phyloP scores from a whole-genome alignment of 176 grass and related monocot species.

The Cenchrus fungigraminus region DNA sequence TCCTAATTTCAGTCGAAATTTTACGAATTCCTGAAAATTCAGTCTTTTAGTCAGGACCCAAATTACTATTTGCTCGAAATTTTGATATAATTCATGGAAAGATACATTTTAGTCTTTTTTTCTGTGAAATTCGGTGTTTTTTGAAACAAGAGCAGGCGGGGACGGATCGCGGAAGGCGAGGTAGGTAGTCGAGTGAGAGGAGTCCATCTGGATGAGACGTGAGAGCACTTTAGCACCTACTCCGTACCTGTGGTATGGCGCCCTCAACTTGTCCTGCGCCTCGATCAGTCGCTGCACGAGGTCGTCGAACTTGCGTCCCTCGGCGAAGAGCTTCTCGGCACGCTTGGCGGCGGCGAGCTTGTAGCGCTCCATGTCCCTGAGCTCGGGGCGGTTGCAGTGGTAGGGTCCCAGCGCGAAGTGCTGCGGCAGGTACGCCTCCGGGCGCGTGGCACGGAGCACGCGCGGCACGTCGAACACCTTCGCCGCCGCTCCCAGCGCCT shows the following conservation, averaged over 20 bases:
- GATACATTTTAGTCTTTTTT: too few species aligned
- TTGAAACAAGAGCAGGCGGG: too few species aligned
- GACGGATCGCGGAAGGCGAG: too few species aligned
- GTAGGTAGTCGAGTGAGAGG: too few species aligned
- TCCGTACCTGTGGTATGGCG: conserved; percentile 61
- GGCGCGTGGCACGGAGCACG: conserved; percentile 43
- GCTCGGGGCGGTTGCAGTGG: conserved; percentile 74
- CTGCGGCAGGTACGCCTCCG: conserved; percentile 74
- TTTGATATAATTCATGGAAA: too few species aligned
- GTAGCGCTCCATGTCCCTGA: conserved; percentile 88
- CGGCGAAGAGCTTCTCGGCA: conserved; percentile 74
- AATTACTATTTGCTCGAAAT: too few species aligned
- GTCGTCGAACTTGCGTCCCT: conserved; percentile 46
- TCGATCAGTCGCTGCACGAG: conserved; percentile 56
- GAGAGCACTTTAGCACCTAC: not conserved
- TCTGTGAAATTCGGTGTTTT: too few species aligned
- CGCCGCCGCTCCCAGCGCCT: conserved; percentile 52
- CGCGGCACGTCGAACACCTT: conserved; percentile 73
- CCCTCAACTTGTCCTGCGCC: conserved; percentile 52
- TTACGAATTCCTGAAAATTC: too few species aligned
- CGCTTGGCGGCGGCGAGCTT: conserved; percentile 80
- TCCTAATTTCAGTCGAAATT: too few species aligned
- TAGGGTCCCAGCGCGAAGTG: conserved; percentile 74
- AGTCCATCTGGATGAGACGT: too few species aligned
- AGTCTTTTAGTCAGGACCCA: too few species aligned